Evolutionary conservation across 495 filamentous ascomycete species (phyloP), one percentile per base, ranked within the genome.

Genomic region (Bombardia bombarda): DNA sequence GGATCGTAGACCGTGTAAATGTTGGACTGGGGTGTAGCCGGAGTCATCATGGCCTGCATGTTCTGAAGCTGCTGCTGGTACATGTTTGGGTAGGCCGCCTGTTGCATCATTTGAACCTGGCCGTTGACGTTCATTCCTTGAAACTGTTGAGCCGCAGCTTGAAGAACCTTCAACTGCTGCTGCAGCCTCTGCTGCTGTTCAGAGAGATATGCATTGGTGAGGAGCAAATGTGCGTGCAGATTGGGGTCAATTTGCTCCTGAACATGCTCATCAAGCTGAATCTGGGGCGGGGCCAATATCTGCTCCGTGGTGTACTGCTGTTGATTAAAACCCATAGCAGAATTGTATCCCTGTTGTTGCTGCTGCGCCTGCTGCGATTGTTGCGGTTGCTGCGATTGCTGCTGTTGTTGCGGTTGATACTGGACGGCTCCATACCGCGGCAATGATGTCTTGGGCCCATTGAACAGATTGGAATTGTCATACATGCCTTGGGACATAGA

Each of bases 141-240:
- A 63, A 89, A 87, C 61, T 90, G 86, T 66, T 90, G 73, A 28
- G 78, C 76, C 32, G 77, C 72, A 18, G 73, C 70, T 53, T 80
- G 75, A 6, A 82, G 69, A 34, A 57, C 70, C 20, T 67, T 60
- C 31, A 79, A 59, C 54, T 79, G 77, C 50, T 79, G 75, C 51
- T 78, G 75, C 38, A 95, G 72, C 37, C 83, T 82, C 65, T 92
- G 85, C 62, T 94, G 87, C 60, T 93, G 86, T 43, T 90, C 84
- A 20, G 86, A 84, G 26, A 96, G 70, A 48, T 90, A 89, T 38
- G 87, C 62, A 52, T 92, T 90, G 57, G 86, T 88, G 35, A 84
- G 82, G 63, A 94, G 74, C 47, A 95, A 65, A 59, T 92, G 85
- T 41, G 86, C 83, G 49, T 90, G 86, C 26, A 90, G 54, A 37